A percentile compares a stretch with the other conserved stretches of the same genome.
phyloP scores from a whole-genome alignment of 148 eudicot species.

The Linanthus parryae region DNA sequence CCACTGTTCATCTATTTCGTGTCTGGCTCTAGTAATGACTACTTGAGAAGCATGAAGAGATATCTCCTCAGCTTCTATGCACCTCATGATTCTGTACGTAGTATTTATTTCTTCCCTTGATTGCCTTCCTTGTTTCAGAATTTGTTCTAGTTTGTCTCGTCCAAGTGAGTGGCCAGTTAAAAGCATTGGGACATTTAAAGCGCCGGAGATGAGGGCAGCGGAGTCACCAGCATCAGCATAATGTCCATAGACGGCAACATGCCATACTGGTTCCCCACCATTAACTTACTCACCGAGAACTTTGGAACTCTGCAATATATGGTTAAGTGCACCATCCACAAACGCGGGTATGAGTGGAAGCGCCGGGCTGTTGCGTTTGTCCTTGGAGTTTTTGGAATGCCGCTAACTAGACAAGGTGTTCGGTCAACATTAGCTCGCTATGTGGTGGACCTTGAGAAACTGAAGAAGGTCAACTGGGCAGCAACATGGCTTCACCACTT shows the following conservation, averaged over 20 bases:
- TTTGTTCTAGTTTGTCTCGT: slow-evolving; percentile 53
- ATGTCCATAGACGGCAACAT: slow-evolving; percentile 88
- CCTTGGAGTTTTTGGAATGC: no score
- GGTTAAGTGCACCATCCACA: slow-evolving; percentile 87
- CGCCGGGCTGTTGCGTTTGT: no score
- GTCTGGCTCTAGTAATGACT: slow-evolving; percentile 53
- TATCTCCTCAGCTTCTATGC: slow-evolving; percentile 59
- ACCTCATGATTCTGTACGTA: slow-evolving; percentile 49
- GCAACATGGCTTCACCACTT: no score
- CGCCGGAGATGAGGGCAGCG: slow-evolving; percentile 57
- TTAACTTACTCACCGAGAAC: slow-evolving; percentile 89
- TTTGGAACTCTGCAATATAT: slow-evolving; percentile 81
- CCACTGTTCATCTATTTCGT: slow-evolving; percentile 67
- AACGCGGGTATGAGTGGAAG: slow-evolving; percentile 79
- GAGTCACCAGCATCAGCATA: slow-evolving; percentile 73
- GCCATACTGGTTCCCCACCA: slow-evolving; percentile 76
- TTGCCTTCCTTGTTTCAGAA: slow-evolving; percentile 49
- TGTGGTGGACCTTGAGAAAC: no score
- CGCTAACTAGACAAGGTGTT: no score
- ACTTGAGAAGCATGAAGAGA: slow-evolving; percentile 57
- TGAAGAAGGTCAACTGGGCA: no score
- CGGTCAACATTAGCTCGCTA: no score
- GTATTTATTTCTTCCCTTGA: slow-evolving; percentile 49
- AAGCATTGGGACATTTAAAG: slow-evolving; percentile 55
- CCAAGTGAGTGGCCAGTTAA: slow-evolving; percentile 68